Evolutionary conservation across 257 asterid species (phyloP).

Genomic region (Ocimum tenuiflorum): DNA sequence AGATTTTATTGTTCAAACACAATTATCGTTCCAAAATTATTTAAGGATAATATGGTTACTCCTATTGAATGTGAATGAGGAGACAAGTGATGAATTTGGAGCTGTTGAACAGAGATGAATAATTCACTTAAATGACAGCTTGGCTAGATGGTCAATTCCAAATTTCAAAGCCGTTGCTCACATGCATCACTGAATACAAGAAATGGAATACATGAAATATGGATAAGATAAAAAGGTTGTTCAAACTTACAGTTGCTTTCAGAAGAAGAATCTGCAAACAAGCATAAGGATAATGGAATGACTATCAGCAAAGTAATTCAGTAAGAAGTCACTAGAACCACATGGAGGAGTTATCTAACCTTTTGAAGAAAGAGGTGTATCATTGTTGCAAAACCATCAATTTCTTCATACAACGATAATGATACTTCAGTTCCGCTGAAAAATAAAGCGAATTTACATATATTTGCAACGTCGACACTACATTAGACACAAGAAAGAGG

Average conservation of each 20-base stretch:
- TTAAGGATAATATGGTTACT: neutral
- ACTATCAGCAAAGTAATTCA: constrained; percentile 12
- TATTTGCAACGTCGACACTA: constrained; percentile 11
- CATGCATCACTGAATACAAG: neutral
- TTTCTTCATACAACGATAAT: constrained; percentile 35
- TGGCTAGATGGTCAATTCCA: neutral
- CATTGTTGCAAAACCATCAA: constrained; percentile 36
- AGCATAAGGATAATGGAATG: constrained; percentile 10
- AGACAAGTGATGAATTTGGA: neutral
- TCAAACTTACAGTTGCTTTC: constrained; percentile 62
- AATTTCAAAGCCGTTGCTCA: neutral
- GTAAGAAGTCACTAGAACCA: constrained; percentile 3
- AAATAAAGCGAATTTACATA: constrained; percentile 11
- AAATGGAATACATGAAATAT: constrained; percentile 8
- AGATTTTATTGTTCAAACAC: no score
- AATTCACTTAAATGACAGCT: neutral
- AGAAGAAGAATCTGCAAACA: constrained; percentile 55
- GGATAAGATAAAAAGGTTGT: constrained; percentile 12
- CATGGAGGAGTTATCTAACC: constrained; percentile 42
- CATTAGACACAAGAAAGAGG: constrained; percentile 5
- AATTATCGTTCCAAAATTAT: neutral
- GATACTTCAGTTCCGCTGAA: constrained; percentile 81
- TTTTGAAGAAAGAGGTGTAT: constrained; percentile 44
- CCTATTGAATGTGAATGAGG: neutral
- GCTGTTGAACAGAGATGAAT: constrained; percentile 8